Evolutionary conservation across 1,284 basidiomycete species (phyloP).

Genomic region (Heterobasidion irregulare): DNA sequence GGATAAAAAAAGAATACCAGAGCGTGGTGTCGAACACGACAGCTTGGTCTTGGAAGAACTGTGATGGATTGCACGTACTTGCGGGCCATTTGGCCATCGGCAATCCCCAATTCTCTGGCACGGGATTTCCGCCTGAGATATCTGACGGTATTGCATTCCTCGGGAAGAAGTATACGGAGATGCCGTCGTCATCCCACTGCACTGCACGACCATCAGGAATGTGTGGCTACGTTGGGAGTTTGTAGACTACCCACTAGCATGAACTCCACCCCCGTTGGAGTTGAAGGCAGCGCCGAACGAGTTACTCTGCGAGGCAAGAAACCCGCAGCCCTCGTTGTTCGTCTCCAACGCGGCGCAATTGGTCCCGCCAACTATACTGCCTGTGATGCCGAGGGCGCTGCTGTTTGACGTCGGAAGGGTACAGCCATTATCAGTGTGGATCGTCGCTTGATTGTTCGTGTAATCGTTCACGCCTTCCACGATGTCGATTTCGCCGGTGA

Average conservation of each 20-base stretch:
- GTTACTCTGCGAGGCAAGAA: constrained; percentile 39
- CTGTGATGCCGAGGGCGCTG: constrained; percentile 42
- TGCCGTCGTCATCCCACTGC: constrained; percentile 67
- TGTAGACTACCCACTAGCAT: constrained; percentile 52
- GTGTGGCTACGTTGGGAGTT: neutral
- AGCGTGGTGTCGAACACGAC: constrained; percentile 80
- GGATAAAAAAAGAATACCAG: constrained; percentile 16
- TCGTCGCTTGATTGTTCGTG: constrained; percentile 72
- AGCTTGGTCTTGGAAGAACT: constrained; percentile 69
- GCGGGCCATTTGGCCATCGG: constrained; percentile 74
- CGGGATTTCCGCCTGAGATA: constrained; percentile 57
- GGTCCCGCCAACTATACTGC: constrained; percentile 55
- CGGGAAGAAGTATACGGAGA: constrained; percentile 78
- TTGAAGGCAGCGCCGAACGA: constrained; percentile 69
- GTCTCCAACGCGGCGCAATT: constrained; percentile 63
- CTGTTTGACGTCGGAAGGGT: constrained; percentile 44
- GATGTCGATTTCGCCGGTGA: constrained; percentile 78
- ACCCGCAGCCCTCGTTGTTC: constrained; percentile 65
- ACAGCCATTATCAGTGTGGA: constrained; percentile 73
- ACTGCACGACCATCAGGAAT: constrained; percentile 28
- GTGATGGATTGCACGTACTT: constrained; percentile 58
- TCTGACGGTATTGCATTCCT: constrained; percentile 67
- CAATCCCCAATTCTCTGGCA: constrained; percentile 65
- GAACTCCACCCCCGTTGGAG: constrained; percentile 68
- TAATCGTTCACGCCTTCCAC: constrained; percentile 78